These are phyloP conservation scores for Erythrobasidium hasegawianum DNA, from an alignment of 1,284 basidiomycete genomes.

Conservation along the genomic window DNA sequence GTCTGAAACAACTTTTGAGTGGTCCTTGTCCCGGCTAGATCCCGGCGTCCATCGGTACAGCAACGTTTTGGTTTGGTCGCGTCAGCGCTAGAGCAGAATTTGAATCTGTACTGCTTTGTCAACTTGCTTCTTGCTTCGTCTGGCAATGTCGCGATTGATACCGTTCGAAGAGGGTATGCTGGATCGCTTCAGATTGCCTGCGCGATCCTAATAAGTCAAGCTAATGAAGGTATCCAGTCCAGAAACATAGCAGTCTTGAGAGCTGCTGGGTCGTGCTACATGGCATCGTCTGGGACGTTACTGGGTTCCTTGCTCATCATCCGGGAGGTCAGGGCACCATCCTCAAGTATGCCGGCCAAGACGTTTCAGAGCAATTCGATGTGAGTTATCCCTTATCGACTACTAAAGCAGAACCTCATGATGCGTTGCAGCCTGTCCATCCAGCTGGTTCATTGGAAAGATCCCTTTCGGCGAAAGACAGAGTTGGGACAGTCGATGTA, in stretches of 20 bases:
- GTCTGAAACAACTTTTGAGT: too few species aligned
- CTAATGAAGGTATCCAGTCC: slow-evolving; percentile 1
- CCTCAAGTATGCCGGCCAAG: slow-evolving; percentile 40
- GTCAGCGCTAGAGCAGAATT: too few species aligned
- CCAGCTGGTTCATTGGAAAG: slow-evolving; percentile 38
- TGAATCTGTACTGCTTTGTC: too few species aligned
- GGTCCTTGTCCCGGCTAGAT: too few species aligned
- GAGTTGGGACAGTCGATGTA: slow-evolving; percentile 40
- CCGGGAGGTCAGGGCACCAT: slow-evolving; percentile 40
- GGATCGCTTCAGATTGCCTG: too few species aligned
- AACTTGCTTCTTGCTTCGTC: too few species aligned
- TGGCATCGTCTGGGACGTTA: slow-evolving; percentile 47
- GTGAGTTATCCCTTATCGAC: background rate
- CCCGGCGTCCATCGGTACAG: too few species aligned
- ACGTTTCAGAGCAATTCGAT: slow-evolving; percentile 39
- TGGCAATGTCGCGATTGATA: too few species aligned
- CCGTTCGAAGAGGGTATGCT: too few species aligned
- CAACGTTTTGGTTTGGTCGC: too few species aligned
- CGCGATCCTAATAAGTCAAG: too few species aligned
- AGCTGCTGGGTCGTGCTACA: slow-evolving; percentile 48
- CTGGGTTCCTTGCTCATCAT: slow-evolving; percentile 42
- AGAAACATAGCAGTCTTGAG: slow-evolving; percentile 43
- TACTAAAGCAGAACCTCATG: background rate
- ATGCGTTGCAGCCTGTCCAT: slow-evolving; percentile 12
- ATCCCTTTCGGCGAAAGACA: slow-evolving; percentile 35